Base-by-base conservation (phyloP, 192 early-diverging fungal species). In the Obelidium mucronatum region DNA sequence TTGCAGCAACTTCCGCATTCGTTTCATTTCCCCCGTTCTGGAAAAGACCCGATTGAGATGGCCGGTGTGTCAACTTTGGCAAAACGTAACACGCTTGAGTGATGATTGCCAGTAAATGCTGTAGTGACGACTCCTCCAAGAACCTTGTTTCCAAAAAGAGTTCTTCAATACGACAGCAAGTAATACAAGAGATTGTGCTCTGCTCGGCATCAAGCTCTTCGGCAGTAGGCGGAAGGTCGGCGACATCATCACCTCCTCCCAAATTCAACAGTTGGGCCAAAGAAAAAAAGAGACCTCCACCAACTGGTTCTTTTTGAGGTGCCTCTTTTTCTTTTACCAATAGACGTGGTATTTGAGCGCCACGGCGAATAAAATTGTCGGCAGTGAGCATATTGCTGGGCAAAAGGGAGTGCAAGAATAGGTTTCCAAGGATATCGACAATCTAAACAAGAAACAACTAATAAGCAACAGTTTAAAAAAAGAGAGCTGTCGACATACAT, bases 371-470 rank as follows among this genome's bases (percentile, higher is more conserved):
- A 77, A 95, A 94, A 75, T 94, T 91, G 64, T 94, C 91, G 1
- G 91, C 85, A 71, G 87, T 83, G 6, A 93, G 48, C 89, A 94
- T 81, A 5, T 81, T 82, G 52, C 78, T 79, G 5, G 94, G 92
- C 30, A 96, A 80, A 5, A 95, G 74, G 1, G 86, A 87, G 72
- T 93, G 93, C 53, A 96, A 74, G 81, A 94, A 96, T 6, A 96
- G 81, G 69, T 94, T 95, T 36, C 89, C 85, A 8, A 96, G 82
- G 34, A 90, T 89, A 31, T 86, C 84, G 11, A 96, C 71, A 48
- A 95, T 82, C 80, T 91, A 79, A 15, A 24, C 19, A 2, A 36
- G 11, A 64, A 64, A 42, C 1, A 5, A 40, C 4, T 31, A 58
- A 26, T 55, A 54, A 24, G 26, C 34, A 0, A 24, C n/a, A 65